Percentiles rank a stretch among this genome's conserved stretches.
These are phyloP conservation scores for Papilionanthe hybrid DNA, from an alignment of 116 monocot genomes.

Conservation along the genomic window DNA sequence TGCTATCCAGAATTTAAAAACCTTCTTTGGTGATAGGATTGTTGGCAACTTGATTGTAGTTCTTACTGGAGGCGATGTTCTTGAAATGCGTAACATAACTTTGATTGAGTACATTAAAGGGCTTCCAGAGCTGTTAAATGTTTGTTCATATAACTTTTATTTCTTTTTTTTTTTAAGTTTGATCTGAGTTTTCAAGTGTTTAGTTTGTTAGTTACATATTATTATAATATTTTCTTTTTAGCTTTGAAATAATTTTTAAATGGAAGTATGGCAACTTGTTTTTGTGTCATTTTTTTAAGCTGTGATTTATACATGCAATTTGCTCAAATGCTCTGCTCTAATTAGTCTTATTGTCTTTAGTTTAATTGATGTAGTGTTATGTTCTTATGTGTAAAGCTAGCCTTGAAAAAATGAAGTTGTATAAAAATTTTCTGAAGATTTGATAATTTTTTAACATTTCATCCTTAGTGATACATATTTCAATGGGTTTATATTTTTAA, in stretches of 20 bases:
- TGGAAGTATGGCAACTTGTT: background rate
- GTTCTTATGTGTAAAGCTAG: too few relatives aligned
- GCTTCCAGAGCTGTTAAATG: constrained; percentile 55
- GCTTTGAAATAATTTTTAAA: background rate
- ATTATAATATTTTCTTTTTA: background rate
- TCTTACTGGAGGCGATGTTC: too few relatives aligned
- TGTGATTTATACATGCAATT: background rate
- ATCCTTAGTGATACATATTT: too few relatives aligned
- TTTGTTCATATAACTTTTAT: constrained; percentile 7
- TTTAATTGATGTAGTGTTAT: too few relatives aligned
- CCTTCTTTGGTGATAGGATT: too few relatives aligned
- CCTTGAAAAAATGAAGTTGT: too few relatives aligned
- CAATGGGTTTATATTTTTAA: too few relatives aligned
- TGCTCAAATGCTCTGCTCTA: background rate
- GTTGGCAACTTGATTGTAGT: too few relatives aligned
- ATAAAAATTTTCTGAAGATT: too few relatives aligned
- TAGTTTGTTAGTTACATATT: background rate
- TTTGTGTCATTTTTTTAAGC: background rate
- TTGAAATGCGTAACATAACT: constrained; percentile 29
- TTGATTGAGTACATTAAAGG: constrained; percentile 40
- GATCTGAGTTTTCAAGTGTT: background rate
- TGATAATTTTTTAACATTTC: too few relatives aligned
- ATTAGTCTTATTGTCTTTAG: background rate
- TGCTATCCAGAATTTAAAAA: background rate
- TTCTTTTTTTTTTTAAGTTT: background rate